Conservation (phyloP, 192 early-diverging fungal species). For the Chytriomyces confervae region DNA sequence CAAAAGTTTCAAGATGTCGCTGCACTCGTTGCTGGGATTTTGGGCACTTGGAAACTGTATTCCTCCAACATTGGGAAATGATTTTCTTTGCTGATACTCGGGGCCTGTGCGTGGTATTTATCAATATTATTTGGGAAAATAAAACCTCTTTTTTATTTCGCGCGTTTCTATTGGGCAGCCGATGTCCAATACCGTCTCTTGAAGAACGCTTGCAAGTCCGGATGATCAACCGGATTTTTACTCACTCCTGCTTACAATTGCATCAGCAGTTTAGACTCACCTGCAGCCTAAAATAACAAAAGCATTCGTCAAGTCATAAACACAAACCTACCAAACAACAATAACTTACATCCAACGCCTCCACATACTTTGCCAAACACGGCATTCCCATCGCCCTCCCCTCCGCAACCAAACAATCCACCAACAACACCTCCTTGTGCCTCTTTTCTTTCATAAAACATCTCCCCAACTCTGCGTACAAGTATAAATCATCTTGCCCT, state of each 20-base stretch:
- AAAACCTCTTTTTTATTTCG: neutral
- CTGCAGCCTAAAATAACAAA: constrained; percentile 12
- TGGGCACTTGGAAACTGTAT: constrained; percentile 60
- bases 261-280: constrained; percentile 53
- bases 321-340: too few relatives aligned
- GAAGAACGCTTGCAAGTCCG: constrained; percentile 60
- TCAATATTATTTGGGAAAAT: too few relatives aligned
- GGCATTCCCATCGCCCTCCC: constrained; percentile 49
- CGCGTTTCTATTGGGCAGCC: neutral
- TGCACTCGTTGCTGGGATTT: constrained; percentile 48
- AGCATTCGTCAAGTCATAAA: too few relatives aligned
- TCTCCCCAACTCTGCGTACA: constrained; percentile 49
- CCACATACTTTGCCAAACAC: constrained; percentile 48
- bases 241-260: constrained; percentile 55
- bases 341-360: constrained; percentile 43
- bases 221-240: constrained; percentile 47
- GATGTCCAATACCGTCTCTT: constrained; percentile 58
- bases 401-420: constrained; percentile 48
- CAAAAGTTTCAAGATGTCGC: constrained; percentile 43
- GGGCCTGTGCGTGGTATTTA: too few relatives aligned
- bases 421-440: constrained; percentile 48
- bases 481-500: constrained; percentile 54
- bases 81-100: neutral
- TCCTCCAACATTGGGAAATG: constrained; percentile 29
- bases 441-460: constrained; percentile 56